Conservation (phyloP, 345 rosid genomes). For the Erodium maritimum region DNA sequence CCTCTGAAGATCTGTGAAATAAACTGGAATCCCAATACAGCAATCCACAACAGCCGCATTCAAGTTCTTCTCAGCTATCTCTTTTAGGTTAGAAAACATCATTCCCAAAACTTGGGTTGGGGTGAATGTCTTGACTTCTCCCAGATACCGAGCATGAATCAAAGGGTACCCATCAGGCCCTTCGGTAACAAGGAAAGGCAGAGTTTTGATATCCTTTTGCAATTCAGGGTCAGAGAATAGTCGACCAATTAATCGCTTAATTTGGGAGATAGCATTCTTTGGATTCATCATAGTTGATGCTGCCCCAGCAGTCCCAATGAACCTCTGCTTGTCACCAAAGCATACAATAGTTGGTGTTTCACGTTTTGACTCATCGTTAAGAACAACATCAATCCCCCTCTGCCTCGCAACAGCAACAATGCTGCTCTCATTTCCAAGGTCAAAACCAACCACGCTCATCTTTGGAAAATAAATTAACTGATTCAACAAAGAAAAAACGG, state of each 20-base stretch:
- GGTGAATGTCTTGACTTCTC: conserved; percentile 66
- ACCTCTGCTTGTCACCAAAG: conserved; percentile 94
- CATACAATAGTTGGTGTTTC: conserved; percentile 93
- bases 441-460: conserved; percentile 98
- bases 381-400: conserved; percentile 96
- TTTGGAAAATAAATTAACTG: conserved; percentile 9
- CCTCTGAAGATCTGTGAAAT: conserved; percentile 84
- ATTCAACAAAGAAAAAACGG: background rate
- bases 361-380: conserved; percentile 95
- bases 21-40: conserved; percentile 88
- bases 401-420: conserved; percentile 98
- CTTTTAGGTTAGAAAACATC: conserved; percentile 71
- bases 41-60: conserved; percentile 87
- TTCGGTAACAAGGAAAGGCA: conserved; percentile 60
- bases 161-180: conserved; percentile 87
- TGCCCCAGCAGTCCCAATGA: conserved; percentile 96
- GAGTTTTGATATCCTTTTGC: conserved; percentile 68
- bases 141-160: conserved; percentile 73
- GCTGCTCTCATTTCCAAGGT: conserved; percentile 91
- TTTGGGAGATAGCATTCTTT: conserved; percentile 75
- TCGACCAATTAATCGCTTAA: conserved; percentile 75
- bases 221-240: conserved; percentile 80
- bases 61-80: conserved; percentile 77
- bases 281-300: conserved; percentile 96
- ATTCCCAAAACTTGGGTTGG: conserved; percentile 94